Conservation (phyloP, 2,329 filamentous ascomycete genomes). For the Thelonectria olida region DNA sequence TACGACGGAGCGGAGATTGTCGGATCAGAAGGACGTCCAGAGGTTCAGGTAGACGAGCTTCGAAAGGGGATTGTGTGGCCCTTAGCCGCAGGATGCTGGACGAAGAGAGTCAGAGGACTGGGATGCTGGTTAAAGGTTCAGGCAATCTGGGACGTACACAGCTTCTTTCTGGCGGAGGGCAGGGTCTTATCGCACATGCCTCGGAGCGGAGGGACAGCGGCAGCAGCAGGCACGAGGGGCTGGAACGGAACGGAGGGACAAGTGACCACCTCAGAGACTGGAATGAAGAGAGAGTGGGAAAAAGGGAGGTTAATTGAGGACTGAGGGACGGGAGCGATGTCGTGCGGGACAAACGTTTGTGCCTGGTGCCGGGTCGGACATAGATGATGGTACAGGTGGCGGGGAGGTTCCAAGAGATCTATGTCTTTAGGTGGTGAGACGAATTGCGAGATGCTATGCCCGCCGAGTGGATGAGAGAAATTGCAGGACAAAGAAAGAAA, state of each 20-base stretch:
- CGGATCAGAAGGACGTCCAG: constrained; percentile 15
- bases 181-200: constrained; percentile 35
- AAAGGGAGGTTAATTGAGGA: neutral
- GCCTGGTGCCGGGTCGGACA: constrained; percentile 22
- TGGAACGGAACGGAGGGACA: constrained; percentile 23
- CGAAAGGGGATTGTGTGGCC: constrained; percentile 8
- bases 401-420: neutral
- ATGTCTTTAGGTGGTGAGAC: constrained; percentile 1
- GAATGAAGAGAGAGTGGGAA: constrained; percentile 15
- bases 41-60: constrained; percentile 22
- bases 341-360: constrained; percentile 16
- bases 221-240: constrained; percentile 24
- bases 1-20: neutral
- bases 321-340: constrained; percentile 11
- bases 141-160: constrained; percentile 28
- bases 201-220: constrained; percentile 16
- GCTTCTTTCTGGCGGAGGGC: constrained; percentile 32
- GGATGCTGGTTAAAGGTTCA: constrained; percentile 23
- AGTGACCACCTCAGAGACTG: neutral
- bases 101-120: constrained; percentile 23
- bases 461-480: neutral
- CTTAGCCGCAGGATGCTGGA: constrained; percentile 29
- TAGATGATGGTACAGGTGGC: constrained; percentile 7
- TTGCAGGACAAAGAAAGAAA: constrained; percentile 4
- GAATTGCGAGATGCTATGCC: constrained; percentile 13